Base-by-base conservation (phyloP, 2,329 filamentous ascomycete species). In the Apiospora saccharicola region DNA sequence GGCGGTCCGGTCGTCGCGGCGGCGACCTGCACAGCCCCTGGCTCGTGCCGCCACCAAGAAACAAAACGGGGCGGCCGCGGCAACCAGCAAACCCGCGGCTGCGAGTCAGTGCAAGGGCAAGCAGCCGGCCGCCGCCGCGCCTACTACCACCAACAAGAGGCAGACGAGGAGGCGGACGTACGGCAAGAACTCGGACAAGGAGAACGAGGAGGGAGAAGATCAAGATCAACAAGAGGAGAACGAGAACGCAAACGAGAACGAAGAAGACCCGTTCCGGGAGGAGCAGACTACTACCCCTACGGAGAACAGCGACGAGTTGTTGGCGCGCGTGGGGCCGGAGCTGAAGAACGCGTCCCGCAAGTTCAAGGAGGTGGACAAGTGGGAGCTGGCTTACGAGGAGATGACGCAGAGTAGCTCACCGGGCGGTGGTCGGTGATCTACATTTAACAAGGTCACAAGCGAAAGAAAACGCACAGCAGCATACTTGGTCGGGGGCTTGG, bases 281-380 rank as follows among this genome's bases (percentile, higher is more conserved):
- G 74, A 75, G 34, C 78, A 72, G 22, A 78, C 76, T 6, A 30
- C 26, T 30, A 78, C 76, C 5, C 2, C 26, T 30, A 82, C 81
- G 74, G 75, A 80, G 69, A 80, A 80, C 77, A 81, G 82, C 75
- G 77, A 81, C 77, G 76, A 81, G 75, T 51, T 83, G 77, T 78
- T 83, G 72, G 80, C 80, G 68, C 79, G 82, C 8, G 78, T 86
- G 68, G 83, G 86, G 34, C 81, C 87, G 57, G 90, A 91, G 83
- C 82, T 93, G 73, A 89, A 88, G 80, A 83, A 86, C 69, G 89
- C 90, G 53, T 85, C 85, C 13, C 86, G 84, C 78, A 92, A 92
- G 81, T 93, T 93, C 77, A 86, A 88, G 79, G 91, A 93, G 81
- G 91, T 93, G 53, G 91, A 93, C 79, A 84, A 87, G 81, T 93